A percentile compares a stretch with the other conserved stretches of the same genome.
phyloP scores from a whole-genome alignment of 2,329 filamentous ascomycete genomes.

The Thermothelomyces thermophilus region DNA sequence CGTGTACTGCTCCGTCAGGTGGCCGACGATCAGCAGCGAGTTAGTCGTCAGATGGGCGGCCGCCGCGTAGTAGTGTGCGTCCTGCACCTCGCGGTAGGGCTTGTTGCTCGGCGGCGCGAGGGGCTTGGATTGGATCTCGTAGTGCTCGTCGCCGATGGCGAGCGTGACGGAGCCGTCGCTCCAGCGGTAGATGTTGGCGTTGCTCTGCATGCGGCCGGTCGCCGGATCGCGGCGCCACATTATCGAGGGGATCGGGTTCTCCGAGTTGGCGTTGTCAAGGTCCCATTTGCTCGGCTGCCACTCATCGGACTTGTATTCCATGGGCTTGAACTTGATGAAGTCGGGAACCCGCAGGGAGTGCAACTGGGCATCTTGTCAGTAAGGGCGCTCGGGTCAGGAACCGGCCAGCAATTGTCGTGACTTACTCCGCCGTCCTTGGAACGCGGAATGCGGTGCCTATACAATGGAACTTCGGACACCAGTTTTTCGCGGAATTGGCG shows the following conservation, averaged over 20 bases:
- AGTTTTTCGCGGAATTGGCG: slow-evolving; percentile 42
- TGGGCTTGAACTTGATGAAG: slow-evolving; percentile 64
- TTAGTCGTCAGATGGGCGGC: slow-evolving; percentile 63
- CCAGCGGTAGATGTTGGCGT: slow-evolving; percentile 69
- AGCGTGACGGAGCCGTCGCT: slow-evolving; percentile 72
- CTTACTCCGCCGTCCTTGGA: slow-evolving; percentile 63
- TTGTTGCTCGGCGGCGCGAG: slow-evolving; percentile 57
- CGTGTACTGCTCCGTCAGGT: slow-evolving; percentile 66
- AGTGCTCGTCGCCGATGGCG: slow-evolving; percentile 68
- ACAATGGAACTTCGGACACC: slow-evolving; percentile 58
- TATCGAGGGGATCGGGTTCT: slow-evolving; percentile 57
- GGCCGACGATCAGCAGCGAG: slow-evolving; percentile 65
- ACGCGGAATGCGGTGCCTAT: slow-evolving; percentile 64
- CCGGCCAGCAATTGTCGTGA: slow-evolving; percentile 3
- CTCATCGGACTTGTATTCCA: slow-evolving; percentile 57
- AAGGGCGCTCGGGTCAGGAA: neutral
- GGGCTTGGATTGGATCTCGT: slow-evolving; percentile 63
- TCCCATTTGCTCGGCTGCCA: slow-evolving; percentile 57
- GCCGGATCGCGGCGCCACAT: slow-evolving; percentile 62
- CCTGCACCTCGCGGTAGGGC: slow-evolving; percentile 59
- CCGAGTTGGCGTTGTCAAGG: slow-evolving; percentile 45
- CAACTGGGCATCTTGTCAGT: slow-evolving; percentile 41
- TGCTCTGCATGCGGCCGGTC: slow-evolving; percentile 64
- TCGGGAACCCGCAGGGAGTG: slow-evolving; percentile 65
- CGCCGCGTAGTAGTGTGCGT: slow-evolving; percentile 70